These are phyloP conservation scores for Aureococcus anophagefferens DNA, from an alignment of 108 stramenopile genomes.

Conservation along the genomic window DNA sequence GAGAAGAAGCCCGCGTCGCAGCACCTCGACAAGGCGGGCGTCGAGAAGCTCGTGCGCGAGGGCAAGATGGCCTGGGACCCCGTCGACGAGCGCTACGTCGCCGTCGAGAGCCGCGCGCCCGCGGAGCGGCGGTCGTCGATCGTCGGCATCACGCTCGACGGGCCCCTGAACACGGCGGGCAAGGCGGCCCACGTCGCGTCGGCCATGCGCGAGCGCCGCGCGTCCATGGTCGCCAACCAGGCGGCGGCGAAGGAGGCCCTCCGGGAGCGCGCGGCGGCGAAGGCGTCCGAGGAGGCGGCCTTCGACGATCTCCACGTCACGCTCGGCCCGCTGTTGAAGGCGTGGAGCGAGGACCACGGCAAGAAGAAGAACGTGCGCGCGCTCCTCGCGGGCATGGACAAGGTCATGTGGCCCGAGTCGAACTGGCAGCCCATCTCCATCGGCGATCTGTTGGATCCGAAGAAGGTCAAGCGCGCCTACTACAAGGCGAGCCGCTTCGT, in stretches of 20 bases:
- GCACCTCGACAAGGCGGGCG: conserved; percentile 7
- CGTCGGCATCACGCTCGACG: conserved; percentile 59
- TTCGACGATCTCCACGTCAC: conserved; percentile 59
- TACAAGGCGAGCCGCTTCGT: conserved; percentile 84
- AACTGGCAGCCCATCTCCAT: conserved; percentile 81
- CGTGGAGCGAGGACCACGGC: conserved; percentile 79
- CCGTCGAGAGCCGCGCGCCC: too few species aligned
- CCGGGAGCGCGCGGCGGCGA: conserved; percentile 51
- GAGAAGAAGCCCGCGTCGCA: background rate
- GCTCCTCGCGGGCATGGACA: conserved; percentile 83
- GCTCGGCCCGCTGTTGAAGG: conserved; percentile 70
- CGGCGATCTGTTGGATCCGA: conserved; percentile 81
- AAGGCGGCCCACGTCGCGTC: conserved; percentile 55
- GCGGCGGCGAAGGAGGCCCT: conserved; percentile 61
- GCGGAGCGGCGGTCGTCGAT: conserved; percentile 25
- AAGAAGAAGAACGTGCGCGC: conserved; percentile 90
- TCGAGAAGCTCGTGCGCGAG: conserved; percentile 37
- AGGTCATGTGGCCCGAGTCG: conserved; percentile 73
- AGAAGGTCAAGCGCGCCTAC: conserved; percentile 72
- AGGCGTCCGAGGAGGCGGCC: conserved; percentile 52
- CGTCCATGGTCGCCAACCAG: conserved; percentile 59
- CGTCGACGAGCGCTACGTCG: conserved; percentile 69
- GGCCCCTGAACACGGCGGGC: conserved; percentile 47
- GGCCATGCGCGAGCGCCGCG: conserved; percentile 60
- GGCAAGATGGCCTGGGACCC: conserved; percentile 73